These are phyloP conservation scores for Xanthoconium stramineum DNA, from an alignment of 768 basidiomycete species.

Conservation along the genomic window DNA sequence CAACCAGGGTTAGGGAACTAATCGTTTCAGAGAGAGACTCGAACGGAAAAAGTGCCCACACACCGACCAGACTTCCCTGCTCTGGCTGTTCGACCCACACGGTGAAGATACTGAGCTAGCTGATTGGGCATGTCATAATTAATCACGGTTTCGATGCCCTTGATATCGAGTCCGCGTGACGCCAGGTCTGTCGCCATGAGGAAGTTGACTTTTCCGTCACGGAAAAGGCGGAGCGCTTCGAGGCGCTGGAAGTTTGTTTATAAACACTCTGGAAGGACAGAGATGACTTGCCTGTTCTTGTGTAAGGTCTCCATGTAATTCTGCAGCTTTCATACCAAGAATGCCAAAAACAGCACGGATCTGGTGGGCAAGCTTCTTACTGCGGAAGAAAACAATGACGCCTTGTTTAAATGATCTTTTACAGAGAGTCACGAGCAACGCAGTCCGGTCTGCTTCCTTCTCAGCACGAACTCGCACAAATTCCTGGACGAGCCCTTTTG, in stretches of 20 bases:
- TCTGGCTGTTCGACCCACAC: constrained; percentile 95
- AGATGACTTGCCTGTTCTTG: constrained; percentile 79
- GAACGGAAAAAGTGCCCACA: constrained; percentile 25
- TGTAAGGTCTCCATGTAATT: constrained; percentile 91
- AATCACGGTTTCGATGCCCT: constrained; percentile 95
- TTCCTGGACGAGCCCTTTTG: constrained; percentile 85
- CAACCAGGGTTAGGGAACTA: constrained; percentile 92
- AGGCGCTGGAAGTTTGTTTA: constrained; percentile 57
- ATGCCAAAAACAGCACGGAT: constrained; percentile 91
- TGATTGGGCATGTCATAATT: constrained; percentile 99
- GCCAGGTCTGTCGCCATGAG: constrained; percentile 97
- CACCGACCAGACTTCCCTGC: constrained; percentile 91
- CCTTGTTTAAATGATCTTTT: constrained; percentile 80
- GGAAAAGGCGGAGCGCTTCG: constrained; percentile 80
- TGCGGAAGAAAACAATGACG: constrained; percentile 91
- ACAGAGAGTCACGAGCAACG: constrained; percentile 78
- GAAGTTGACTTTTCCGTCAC: constrained; percentile 84
- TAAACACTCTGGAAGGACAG: neutral
- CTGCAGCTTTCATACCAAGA: constrained; percentile 84
- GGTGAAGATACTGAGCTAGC: constrained; percentile 91
- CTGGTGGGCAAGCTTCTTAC: constrained; percentile 97
- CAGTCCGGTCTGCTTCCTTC: constrained; percentile 72
- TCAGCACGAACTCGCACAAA: constrained; percentile 88
- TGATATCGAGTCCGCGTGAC: constrained; percentile 94
- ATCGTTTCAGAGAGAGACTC: constrained; percentile 4